Evolutionary conservation across 768 basidiomycete species (phyloP).

Genomic region (Leccinum subgranulosum): DNA sequence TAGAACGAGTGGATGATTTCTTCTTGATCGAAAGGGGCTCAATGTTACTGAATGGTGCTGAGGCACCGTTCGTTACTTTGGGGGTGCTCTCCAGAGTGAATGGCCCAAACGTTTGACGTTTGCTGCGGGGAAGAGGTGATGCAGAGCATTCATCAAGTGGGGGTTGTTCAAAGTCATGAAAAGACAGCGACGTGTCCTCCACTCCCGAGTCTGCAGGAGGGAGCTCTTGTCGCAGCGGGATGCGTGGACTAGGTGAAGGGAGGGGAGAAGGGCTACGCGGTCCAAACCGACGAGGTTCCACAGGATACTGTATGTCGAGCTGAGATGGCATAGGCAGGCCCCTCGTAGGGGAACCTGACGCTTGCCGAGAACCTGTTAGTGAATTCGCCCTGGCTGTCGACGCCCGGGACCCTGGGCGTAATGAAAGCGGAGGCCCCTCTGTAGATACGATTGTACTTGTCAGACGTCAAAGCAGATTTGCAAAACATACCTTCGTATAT

Average conservation of each 20-base stretch:
- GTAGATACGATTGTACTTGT: neutral
- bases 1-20: constrained; percentile 61
- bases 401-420: constrained; percentile 55
- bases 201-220: constrained; percentile 47
- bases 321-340: constrained; percentile 32
- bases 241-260: constrained; percentile 45
- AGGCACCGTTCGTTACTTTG: constrained; percentile 33
- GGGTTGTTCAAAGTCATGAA: constrained; percentile 25
- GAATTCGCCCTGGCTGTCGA: constrained; percentile 41
- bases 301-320: constrained; percentile 45
- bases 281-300: constrained; percentile 63
- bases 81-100: constrained; percentile 56
- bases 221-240: constrained; percentile 26
- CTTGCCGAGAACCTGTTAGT: constrained; percentile 46
- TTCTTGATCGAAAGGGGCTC: constrained; percentile 87
- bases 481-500: constrained; percentile 70
- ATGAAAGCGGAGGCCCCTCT: constrained; percentile 60
- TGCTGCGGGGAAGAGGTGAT: constrained; percentile 66
- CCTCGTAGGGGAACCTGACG: constrained; percentile 40
- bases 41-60: constrained; percentile 43
- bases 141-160: constrained; percentile 31
- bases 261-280: constrained; percentile 75
- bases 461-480: constrained; percentile 2
- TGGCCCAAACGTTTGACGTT: constrained; percentile 62
- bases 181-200: constrained; percentile 36